Evolutionary conservation across 2,329 filamentous ascomycete species (phyloP).

Genomic region (Penicillium sp.): DNA sequence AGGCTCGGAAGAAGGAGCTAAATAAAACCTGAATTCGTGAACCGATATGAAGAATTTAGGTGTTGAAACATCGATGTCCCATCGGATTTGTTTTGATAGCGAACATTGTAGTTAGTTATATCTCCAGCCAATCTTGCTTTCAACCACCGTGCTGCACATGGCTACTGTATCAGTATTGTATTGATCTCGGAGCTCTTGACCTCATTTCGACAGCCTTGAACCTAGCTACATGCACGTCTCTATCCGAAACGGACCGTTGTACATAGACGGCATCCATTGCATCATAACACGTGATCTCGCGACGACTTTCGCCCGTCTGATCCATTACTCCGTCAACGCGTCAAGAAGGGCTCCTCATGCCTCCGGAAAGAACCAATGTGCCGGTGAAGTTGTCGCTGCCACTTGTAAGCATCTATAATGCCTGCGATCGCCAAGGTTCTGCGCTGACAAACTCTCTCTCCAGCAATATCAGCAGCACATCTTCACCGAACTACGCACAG

Average conservation of each 20-base stretch:
- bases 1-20: conserved; percentile 60
- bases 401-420: conserved; percentile 41
- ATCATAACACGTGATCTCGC: conserved; percentile 20
- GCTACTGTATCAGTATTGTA: background rate
- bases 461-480: conserved; percentile 88
- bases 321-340: conserved; percentile 11
- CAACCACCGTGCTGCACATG: background rate
- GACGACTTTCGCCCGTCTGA: conserved; percentile 3
- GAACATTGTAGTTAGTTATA: background rate
- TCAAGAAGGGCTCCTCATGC: conserved; percentile 37
- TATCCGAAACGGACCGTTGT: background rate
- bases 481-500: conserved; percentile 80
- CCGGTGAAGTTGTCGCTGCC: conserved; percentile 62
- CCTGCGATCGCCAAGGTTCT: background rate
- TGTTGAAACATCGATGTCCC: background rate
- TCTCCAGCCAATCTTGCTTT: background rate
- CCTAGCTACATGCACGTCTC: background rate
- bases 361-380: conserved; percentile 39
- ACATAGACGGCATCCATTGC: conserved; percentile 5
- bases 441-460: conserved; percentile 16
- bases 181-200: background rate
- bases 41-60: background rate
- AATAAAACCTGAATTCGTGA: conserved; percentile 39
- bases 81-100: background rate
- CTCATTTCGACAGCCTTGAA: background rate